Evolutionary conservation across 2,329 filamentous ascomycete genomes (phyloP).

Genomic region (Lachnellula suecica): DNA sequence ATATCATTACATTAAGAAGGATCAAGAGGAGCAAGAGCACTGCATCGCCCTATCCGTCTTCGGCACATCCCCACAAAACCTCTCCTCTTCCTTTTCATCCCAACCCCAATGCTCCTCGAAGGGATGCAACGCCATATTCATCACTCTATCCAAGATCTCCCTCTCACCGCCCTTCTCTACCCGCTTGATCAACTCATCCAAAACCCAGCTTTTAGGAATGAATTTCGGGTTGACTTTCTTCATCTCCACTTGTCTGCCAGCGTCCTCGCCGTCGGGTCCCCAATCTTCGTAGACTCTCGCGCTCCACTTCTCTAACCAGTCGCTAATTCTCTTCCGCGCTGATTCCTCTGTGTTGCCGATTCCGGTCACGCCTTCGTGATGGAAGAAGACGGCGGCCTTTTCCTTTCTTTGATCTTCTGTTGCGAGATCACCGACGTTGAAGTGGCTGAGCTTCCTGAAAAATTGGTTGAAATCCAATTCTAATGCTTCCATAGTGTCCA

Average conservation of each 20-base stretch:
- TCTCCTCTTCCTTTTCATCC: conserved; percentile 73
- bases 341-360: conserved; percentile 58
- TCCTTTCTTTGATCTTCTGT: conserved; percentile 63
- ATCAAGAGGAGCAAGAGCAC: conserved; percentile 89
- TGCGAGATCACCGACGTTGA: conserved; percentile 62
- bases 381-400: conserved; percentile 76
- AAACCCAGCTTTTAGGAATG: conserved; percentile 83
- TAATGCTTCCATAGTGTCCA: conserved; percentile 78
- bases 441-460: conserved; percentile 73
- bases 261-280: conserved; percentile 57
- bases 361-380: conserved; percentile 66
- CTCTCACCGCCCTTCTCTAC: conserved; percentile 84
- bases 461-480: conserved; percentile 94
- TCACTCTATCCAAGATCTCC: conserved; percentile 72
- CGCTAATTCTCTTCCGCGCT: conserved; percentile 64
- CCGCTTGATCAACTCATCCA: conserved; percentile 88
- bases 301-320: conserved; percentile 82
- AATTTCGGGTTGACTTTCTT: conserved; percentile 90
- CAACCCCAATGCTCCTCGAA: conserved; percentile 77
- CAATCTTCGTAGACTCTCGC: conserved; percentile 73
- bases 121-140: conserved; percentile 81
- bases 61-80: conserved; percentile 86
- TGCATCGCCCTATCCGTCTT: conserved; percentile 77
- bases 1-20: not conserved
- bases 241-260: conserved; percentile 70